Conservation (phyloP, 371 early-diverging fungal species). For the Mucor racemosus region DNA sequence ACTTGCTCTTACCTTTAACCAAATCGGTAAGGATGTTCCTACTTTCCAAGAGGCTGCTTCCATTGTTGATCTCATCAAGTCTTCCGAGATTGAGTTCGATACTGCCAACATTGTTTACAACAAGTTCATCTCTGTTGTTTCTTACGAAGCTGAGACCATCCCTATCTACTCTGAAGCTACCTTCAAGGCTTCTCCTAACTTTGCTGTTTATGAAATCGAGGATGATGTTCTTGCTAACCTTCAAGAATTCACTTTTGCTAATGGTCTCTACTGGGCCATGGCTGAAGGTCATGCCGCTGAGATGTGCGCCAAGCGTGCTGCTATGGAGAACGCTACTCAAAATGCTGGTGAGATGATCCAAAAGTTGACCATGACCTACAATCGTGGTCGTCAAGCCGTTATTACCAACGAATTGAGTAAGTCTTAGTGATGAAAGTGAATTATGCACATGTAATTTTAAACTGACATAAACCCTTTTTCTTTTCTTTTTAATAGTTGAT, state of each 20-base stretch:
- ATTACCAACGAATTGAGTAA: slow-evolving; percentile 95
- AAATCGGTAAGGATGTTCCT: slow-evolving; percentile 90
- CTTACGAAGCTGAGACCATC: slow-evolving; percentile 84
- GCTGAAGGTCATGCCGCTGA: slow-evolving; percentile 97
- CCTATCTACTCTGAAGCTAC: slow-evolving; percentile 70
- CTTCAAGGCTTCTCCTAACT: slow-evolving; percentile 84
- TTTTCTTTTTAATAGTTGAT: slow-evolving; percentile 60
- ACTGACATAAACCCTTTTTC: no score
- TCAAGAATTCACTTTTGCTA: slow-evolving; percentile 94
- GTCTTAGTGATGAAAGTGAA: slow-evolving; percentile 10
- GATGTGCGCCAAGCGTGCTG: slow-evolving; percentile 95
- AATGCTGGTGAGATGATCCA: slow-evolving; percentile 92
- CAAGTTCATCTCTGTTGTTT: slow-evolving; percentile 91
- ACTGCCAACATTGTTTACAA: slow-evolving; percentile 89
- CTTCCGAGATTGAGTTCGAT: slow-evolving; percentile 71
- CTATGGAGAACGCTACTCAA: slow-evolving; percentile 99
- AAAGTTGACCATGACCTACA: slow-evolving; percentile 83
- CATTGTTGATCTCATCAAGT: slow-evolving; percentile 81
- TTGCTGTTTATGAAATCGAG: slow-evolving; percentile 90
- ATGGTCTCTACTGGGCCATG: slow-evolving; percentile 92
- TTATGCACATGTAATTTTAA: no score
- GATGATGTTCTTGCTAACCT: slow-evolving; percentile 88
- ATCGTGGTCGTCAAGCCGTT: slow-evolving; percentile 95
- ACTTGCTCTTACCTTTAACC: slow-evolving; percentile 85
- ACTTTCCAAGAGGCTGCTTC: slow-evolving; percentile 89